Evolutionary conservation across 2,329 filamentous ascomycete genomes (phyloP).

Genomic region (Ceratocystis lukuohia): DNA sequence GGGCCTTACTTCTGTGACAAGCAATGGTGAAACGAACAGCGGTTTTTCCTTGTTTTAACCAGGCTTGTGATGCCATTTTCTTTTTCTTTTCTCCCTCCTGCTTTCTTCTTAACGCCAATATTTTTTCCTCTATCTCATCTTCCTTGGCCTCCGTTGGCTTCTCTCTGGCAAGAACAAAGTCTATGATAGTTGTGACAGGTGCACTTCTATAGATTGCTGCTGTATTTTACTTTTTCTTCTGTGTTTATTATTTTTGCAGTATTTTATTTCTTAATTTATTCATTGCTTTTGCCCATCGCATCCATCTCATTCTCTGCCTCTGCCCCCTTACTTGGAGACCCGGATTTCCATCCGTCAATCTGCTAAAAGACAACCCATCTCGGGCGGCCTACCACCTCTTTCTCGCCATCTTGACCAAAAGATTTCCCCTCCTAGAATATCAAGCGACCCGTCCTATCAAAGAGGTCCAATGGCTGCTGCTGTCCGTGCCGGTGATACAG

Average conservation of each 20-base stretch:
- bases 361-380: background rate
- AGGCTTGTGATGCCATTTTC: constrained; percentile 6
- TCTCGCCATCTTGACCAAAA: background rate
- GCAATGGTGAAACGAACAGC: background rate
- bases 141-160: background rate
- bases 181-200: background rate
- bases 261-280: constrained; percentile 19
- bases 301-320: background rate
- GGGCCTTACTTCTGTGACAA: background rate
- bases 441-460: background rate
- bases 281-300: background rate
- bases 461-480: constrained; percentile 17
- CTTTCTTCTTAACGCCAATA: background rate
- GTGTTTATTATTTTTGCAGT: constrained; percentile 14
- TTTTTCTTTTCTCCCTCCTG: constrained; percentile 12
- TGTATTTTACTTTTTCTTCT: background rate
- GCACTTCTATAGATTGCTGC: background rate
- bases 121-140: background rate
- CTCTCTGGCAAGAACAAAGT: background rate
- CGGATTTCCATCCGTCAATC: background rate
- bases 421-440: background rate
- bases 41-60: background rate
- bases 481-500: constrained; percentile 22
- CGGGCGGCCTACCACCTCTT: background rate
- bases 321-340: background rate